Evolutionary conservation across 2,329 filamentous ascomycete species (phyloP), one percentile per base, ranked within the genome.

Genomic region (Catunica adiposa): DNA sequence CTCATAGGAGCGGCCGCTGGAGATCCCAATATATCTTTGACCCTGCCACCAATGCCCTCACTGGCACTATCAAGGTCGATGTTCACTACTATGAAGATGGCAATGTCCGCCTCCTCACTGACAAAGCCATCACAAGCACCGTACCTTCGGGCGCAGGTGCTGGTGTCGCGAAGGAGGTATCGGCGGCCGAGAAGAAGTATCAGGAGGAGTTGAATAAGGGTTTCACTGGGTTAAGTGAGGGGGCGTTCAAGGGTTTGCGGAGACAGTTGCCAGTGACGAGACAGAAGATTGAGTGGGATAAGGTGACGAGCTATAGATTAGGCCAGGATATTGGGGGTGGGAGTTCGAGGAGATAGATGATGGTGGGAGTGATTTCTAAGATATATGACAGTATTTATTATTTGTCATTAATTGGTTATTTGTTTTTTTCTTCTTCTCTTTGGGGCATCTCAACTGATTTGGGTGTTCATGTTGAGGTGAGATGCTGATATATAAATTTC

Each of bases 1-100:
- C 26, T 9, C 50, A 7, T 17, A 89, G 85, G 87, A 97, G 96
- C 71, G 92, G 92, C 60, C 88, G 92, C 60, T 98, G 92, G 87
- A 86, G 92, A 64, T 89, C 87, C 51, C 76, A 84, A 54, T 97
- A 97, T 73, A 77, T 84, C 63, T 84, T 85, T 68, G 77, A 83
- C 60, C 82, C 89, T 3, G 72, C 80, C n/a, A 78, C 78, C 1
- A 75, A 75, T 61, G 74, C 74, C 51, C 72, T 97, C 46, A 80
- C 82, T 38, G 92, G 92, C 63, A 81, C 76, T 58, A 82, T 97
- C 69, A 88, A 90, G 68, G 86, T 96, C 55, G 89, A 97, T 63
- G 90, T 98, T 53, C 92, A 98, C 75, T 98, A 98, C 76, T 98
- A 98, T 73, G 92, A 98, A 71, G 94, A 98, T 66, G 92, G 92